phyloP scores from a whole-genome alignment of 129 eudicot genomes.

The Smallanthus sonchifolius region DNA sequence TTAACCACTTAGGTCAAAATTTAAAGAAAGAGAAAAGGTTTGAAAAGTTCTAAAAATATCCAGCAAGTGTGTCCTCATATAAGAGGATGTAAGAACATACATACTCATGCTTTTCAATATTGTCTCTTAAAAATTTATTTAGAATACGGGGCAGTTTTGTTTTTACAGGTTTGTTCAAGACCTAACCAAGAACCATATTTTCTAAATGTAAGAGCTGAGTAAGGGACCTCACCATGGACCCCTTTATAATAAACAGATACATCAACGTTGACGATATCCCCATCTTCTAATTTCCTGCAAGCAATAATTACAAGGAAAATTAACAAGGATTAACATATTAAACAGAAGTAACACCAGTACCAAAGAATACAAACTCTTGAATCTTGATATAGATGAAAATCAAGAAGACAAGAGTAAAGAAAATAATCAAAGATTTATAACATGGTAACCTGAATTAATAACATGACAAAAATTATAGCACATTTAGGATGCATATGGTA shows the following conservation, averaged over 20 bases:
- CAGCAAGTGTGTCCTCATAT: neutral
- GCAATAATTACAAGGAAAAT: constrained; percentile 3
- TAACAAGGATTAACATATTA: constrained; percentile 8
- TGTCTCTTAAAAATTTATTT: neutral
- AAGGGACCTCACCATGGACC: constrained; percentile 67
- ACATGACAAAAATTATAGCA: neutral
- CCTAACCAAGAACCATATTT: neutral
- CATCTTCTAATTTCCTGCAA: constrained; percentile 89
- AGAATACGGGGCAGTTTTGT: neutral
- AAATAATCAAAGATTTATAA: neutral
- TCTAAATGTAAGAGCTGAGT: neutral
- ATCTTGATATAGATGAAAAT: constrained; percentile 13
- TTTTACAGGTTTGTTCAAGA: neutral
- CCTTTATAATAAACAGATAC: constrained; percentile 83
- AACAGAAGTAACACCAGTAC: neutral
- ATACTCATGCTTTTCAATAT: neutral
- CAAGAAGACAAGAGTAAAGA: neutral
- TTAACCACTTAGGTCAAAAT: neutral
- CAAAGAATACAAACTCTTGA: neutral
- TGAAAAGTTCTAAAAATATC: neutral
- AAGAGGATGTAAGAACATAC: neutral
- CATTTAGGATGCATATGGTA: neutral
- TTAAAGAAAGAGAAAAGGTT: neutral
- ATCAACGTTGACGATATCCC: constrained; percentile 94
- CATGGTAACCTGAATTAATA: neutral